These are phyloP conservation scores for Centrapalus pauciflorus DNA, from an alignment of 129 eudicot species.

Conservation along the genomic window DNA sequence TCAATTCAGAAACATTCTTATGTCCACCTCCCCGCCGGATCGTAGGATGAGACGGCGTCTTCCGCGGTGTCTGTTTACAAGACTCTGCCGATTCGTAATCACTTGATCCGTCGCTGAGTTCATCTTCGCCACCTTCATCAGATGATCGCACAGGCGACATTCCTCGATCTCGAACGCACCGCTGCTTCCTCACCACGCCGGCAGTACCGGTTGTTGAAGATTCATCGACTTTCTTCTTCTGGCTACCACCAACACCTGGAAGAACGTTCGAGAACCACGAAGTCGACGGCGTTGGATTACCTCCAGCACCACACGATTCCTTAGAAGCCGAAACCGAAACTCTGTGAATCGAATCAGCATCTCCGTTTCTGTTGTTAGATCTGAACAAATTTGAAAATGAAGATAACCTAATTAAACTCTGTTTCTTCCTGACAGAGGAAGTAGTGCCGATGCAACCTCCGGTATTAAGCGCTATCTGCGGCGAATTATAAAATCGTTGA, in stretches of 20 bases:
- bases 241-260: slow-evolving; percentile 31
- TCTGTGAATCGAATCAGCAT: slow-evolving; percentile 21
- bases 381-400: slow-evolving; percentile 41
- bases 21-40: slow-evolving; percentile 22
- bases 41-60: slow-evolving; percentile 13
- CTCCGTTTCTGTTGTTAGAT: slow-evolving; percentile 42
- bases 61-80: slow-evolving; percentile 54
- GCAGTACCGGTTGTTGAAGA: slow-evolving; percentile 1
- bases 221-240: slow-evolving; percentile 32
- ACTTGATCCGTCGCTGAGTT: slow-evolving; percentile 33
- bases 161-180: slow-evolving; percentile 41
- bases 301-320: slow-evolving; percentile 8
- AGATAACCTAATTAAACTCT: slow-evolving; percentile 24
- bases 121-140: slow-evolving; percentile 41
- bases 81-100: slow-evolving; percentile 43
- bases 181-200: slow-evolving; percentile 22
- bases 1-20: slow-evolving; percentile 31
- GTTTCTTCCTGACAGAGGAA: slow-evolving; percentile 15
- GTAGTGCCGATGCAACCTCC: slow-evolving; percentile 16
- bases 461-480: slow-evolving; percentile 44
- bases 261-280: slow-evolving; percentile 45
- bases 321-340: slow-evolving; percentile 15
- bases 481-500: slow-evolving; percentile 46
- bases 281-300: slow-evolving; percentile 18
- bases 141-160: slow-evolving; percentile 55